Base-by-base conservation (phyloP, 345 rosid species). In the Toxicodendron radicans region DNA sequence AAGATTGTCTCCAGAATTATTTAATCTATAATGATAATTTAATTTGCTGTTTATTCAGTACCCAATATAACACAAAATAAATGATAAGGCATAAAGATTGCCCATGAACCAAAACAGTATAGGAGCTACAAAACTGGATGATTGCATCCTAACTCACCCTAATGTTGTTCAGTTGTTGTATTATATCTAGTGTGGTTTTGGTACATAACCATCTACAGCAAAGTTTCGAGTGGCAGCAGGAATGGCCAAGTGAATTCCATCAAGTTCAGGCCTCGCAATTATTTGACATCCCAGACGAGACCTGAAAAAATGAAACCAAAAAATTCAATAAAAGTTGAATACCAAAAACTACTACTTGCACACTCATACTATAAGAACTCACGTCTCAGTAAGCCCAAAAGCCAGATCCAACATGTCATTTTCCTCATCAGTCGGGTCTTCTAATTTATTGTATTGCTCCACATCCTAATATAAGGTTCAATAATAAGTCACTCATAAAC, bases 351-450 rank as follows among this genome's bases (percentile, higher is more conserved):
- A 21, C 58, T 24, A 14, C 4, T 43, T 17, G 51, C 14, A 54
- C 46, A 38, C 77, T 54, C 4, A n/a, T 48, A 21, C 20, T 3
- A 18, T 68, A 71, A 54, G 38, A 52, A 85, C 94, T 85, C 74
- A 95, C 99, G 94, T 90, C 81, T 88, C 94, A 66, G 98, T 83
- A 41, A 95, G 89, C 75, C 90, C 98, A 20, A 95, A 93, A 49
- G 99, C 99, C 72, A 95, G 88, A 86, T 93, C 99, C 79, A 95
- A 79, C 99, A 95, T 95, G 77, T 95, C 99, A 74, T 95, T 95
- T 88, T 95, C 99, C 86, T 93, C 98, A 76, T 95, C 99, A 45
- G 91, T 80, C n/a, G 98, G 97, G 73, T 95, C 99, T 68, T 95
- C 95, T 64, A 95, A 83, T 80, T 90, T 93, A 87, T 93, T 90